phyloP scores from a whole-genome alignment of 306 rosid genomes.

The Hippophae tibetana region DNA sequence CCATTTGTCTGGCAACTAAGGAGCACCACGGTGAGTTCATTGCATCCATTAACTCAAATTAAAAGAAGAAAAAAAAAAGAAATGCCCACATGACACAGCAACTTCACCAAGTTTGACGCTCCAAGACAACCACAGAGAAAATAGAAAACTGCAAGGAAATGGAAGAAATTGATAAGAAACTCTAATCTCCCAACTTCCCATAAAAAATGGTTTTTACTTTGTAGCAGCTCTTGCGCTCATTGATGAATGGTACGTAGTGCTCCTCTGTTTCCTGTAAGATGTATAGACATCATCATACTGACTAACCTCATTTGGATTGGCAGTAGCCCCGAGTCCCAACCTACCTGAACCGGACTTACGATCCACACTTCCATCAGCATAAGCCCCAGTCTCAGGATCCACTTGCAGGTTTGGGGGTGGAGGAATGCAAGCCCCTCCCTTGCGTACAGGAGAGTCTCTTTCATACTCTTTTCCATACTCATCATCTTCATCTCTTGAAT shows the following conservation, averaged over 20 bases:
- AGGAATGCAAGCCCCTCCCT: slow-evolving; percentile 97
- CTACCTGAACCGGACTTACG: slow-evolving; percentile 66
- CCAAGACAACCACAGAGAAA: neutral
- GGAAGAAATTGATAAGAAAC: neutral
- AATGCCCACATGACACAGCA: too few species aligned
- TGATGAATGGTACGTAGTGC: slow-evolving; percentile 88
- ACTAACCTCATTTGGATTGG: slow-evolving; percentile 78
- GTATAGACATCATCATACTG: slow-evolving; percentile 95
- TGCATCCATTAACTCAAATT: too few species aligned
- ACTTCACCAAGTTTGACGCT: too few species aligned
- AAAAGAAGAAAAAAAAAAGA: too few species aligned
- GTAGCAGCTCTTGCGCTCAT: slow-evolving; percentile 70
- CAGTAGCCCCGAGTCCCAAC: slow-evolving; percentile 81
- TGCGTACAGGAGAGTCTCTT: slow-evolving; percentile 44
- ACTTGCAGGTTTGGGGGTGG: slow-evolving; percentile 86
- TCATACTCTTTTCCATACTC: slow-evolving; percentile 56
- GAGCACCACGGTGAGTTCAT: too few species aligned
- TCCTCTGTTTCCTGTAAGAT: slow-evolving; percentile 92
- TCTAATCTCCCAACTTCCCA: neutral
- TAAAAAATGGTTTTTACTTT: slow-evolving; percentile 32
- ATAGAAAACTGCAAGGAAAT: neutral
- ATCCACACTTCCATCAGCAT: slow-evolving; percentile 79
- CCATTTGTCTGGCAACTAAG: too few species aligned
- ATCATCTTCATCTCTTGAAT: slow-evolving; percentile 60
- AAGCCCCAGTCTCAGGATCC: slow-evolving; percentile 84